Evolutionary conservation across 768 basidiomycete genomes (phyloP).

Genomic region (Collybia mongolica): DNA sequence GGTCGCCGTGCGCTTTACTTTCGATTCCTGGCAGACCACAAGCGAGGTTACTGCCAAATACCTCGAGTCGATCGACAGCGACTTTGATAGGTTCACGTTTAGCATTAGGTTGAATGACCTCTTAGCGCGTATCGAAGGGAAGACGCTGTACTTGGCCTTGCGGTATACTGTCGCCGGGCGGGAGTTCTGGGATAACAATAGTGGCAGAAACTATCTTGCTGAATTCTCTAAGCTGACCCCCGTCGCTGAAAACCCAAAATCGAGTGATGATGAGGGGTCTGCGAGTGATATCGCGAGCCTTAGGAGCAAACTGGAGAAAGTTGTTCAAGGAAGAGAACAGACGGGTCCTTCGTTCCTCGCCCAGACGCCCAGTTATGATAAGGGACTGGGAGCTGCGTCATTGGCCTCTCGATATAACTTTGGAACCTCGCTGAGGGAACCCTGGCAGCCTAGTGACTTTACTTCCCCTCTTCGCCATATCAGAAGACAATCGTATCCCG

Average conservation of each 20-base stretch:
- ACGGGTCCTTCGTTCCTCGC: slow-evolving; percentile 15
- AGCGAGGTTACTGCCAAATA: slow-evolving; percentile 87
- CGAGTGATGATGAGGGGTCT: slow-evolving; percentile 32
- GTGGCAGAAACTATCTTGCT: slow-evolving; percentile 73
- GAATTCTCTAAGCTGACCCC: slow-evolving; percentile 49
- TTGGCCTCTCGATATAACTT: slow-evolving; percentile 61
- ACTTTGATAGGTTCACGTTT: slow-evolving; percentile 78
- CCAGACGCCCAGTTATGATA: slow-evolving; percentile 31
- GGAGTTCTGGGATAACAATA: slow-evolving; percentile 95
- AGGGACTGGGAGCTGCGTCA: slow-evolving; percentile 20
- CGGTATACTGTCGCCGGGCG: slow-evolving; percentile 65
- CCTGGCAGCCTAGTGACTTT: slow-evolving; percentile 37
- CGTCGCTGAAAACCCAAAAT: slow-evolving; percentile 18
- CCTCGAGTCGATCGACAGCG: slow-evolving; percentile 42
- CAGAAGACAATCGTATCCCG: slow-evolving; percentile 51
- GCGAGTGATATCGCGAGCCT: slow-evolving; percentile 43
- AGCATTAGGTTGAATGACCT: slow-evolving; percentile 76
- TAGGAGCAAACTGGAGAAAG: slow-evolving; percentile 63
- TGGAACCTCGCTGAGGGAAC: slow-evolving; percentile 44
- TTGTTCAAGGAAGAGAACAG: slow-evolving; percentile 38
- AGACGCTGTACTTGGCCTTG: slow-evolving; percentile 78
- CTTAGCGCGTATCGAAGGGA: slow-evolving; percentile 74
- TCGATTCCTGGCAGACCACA: slow-evolving; percentile 95
- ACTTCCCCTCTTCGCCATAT: slow-evolving; percentile 21
- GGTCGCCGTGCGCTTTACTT: slow-evolving; percentile 87